Evolutionary conservation across 306 rosid genomes (phyloP).

Genomic region (Cucurbita moschata): DNA sequence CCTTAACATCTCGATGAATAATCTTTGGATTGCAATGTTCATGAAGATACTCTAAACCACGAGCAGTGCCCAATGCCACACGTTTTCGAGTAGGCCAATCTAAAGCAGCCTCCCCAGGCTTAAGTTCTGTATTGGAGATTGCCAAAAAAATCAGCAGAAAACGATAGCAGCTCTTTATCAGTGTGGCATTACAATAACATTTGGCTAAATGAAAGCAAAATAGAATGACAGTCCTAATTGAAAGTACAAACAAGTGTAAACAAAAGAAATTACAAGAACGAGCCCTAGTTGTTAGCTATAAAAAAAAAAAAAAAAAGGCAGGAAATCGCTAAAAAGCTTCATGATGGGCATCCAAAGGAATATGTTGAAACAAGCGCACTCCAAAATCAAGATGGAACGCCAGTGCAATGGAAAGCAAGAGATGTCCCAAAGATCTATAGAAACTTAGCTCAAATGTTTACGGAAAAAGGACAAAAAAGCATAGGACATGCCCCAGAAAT

Average conservation of each 20-base stretch:
- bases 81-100: conserved; percentile 82
- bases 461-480: not conserved
- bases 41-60: conserved; percentile 92
- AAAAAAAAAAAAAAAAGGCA: not conserved
- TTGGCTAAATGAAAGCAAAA: not conserved
- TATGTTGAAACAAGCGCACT: not conserved
- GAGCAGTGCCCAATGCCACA: conserved; percentile 93
- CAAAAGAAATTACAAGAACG: not conserved
- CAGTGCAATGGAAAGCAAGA: not conserved
- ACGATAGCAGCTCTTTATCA: not conserved
- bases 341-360: not conserved
- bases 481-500: not conserved
- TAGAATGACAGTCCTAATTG: not conserved
- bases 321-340: not conserved
- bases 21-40: conserved; percentile 99
- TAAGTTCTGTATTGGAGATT: conserved; percentile 52
- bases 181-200: not conserved
- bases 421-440: not conserved
- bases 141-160: not conserved
- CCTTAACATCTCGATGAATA: conserved; percentile 98
- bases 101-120: conserved; percentile 66
- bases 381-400: not conserved
- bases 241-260: not conserved
- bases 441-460: not conserved
- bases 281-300: not conserved